Evolutionary conservation across 768 basidiomycete species (phyloP).

Genomic region (Pisolithus marmoratus): DNA sequence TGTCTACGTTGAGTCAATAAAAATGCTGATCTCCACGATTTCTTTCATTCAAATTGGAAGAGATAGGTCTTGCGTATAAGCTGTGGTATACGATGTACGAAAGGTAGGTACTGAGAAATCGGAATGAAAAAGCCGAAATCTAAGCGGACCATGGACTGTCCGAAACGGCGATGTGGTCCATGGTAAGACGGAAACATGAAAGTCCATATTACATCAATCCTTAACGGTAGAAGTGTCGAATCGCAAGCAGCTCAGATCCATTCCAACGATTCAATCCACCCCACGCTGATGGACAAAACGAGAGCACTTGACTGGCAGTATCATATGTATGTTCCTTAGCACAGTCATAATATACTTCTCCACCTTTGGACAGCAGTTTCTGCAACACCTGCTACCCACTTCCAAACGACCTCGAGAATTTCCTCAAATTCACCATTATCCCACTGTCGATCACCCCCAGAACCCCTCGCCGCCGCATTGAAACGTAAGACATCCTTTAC

Average conservation of each 20-base stretch:
- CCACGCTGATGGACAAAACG: not conserved
- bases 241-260: not conserved
- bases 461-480: slow-evolving; percentile 53
- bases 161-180: too few relatives aligned
- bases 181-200: too few relatives aligned
- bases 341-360: slow-evolving; percentile 18
- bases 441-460: slow-evolving; percentile 49
- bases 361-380: slow-evolving; percentile 28
- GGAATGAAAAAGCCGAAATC: too few relatives aligned
- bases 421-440: slow-evolving; percentile 63
- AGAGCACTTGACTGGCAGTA: not conserved
- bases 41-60: too few relatives aligned
- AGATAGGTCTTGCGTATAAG: too few relatives aligned
- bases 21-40: too few relatives aligned
- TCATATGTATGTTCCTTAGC: slow-evolving; percentile 1
- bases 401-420: slow-evolving; percentile 57
- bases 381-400: slow-evolving; percentile 37
- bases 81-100: too few relatives aligned
- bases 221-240: too few relatives aligned
- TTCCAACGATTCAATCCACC: not conserved
- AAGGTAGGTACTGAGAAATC: too few relatives aligned
- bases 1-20: too few relatives aligned
- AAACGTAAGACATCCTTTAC: slow-evolving; percentile 95
- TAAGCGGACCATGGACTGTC: too few relatives aligned
- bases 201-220: too few relatives aligned